A percentile compares a stretch with the other conserved stretches of the same genome.
Conservation (phyloP, 768 basidiomycete genomes). For the Cystobasidium onofrii region DNA sequence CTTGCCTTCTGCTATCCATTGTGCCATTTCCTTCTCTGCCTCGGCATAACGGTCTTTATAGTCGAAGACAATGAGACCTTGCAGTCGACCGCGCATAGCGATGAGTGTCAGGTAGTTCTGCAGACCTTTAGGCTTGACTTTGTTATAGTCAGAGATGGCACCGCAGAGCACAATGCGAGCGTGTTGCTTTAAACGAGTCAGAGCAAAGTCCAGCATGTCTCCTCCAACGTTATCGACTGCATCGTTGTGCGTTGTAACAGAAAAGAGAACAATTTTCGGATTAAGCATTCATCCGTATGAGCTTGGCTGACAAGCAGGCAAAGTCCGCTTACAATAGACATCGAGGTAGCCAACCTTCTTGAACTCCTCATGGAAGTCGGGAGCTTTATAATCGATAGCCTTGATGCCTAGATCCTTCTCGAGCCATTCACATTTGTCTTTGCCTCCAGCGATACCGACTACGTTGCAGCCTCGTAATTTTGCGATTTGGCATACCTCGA, state of each 20-base stretch:
- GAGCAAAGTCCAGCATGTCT: constrained; percentile 68
- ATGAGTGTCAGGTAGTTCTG: constrained; percentile 54
- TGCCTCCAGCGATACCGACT: constrained; percentile 74
- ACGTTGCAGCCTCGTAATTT: constrained; percentile 67
- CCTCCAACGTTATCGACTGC: constrained; percentile 49
- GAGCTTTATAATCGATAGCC: constrained; percentile 79
- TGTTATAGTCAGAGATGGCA: constrained; percentile 68
- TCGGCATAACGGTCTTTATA: constrained; percentile 57
- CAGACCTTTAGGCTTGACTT: constrained; percentile 58
- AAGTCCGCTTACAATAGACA: constrained; percentile 69
- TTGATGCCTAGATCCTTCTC: constrained; percentile 69
- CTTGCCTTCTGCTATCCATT: constrained; percentile 59
- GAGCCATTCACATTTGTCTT: constrained; percentile 80
- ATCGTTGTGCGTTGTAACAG: too few species aligned
- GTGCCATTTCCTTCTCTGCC: constrained; percentile 55
- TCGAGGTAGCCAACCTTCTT: constrained; percentile 67
- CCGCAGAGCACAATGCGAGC: constrained; percentile 78
- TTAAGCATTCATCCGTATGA: too few species aligned
- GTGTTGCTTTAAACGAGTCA: constrained; percentile 64
- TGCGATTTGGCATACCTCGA: constrained; percentile 67
- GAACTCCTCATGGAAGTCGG: constrained; percentile 60
- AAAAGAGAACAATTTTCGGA: too few species aligned
- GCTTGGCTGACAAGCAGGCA: constrained; percentile 49
- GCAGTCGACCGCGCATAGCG: constrained; percentile 63
- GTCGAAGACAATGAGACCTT: constrained; percentile 66